Base-by-base conservation (phyloP, 257 asterid species). In the Salvia splendens region DNA sequence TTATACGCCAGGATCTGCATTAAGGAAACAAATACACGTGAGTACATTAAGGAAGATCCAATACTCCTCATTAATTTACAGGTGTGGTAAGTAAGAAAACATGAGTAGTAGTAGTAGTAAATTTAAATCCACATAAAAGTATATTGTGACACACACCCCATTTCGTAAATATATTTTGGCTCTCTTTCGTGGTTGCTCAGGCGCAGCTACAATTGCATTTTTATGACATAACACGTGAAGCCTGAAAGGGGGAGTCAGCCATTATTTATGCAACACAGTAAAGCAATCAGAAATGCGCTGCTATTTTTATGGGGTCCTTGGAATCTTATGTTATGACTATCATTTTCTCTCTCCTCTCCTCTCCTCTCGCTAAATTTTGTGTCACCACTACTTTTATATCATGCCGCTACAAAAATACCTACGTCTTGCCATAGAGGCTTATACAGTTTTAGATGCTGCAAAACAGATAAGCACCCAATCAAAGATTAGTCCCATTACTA, bases 211-310 rank as follows among this genome's bases (percentile, higher is more conserved):
- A 73, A 67, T 24, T 24, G 30, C 80, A 77, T 14, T 61, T 45
- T 71, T 68, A 77, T 76, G 84, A 80, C 85, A 84, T 48, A 81
- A 77, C 97, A 87, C 90, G 97, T 90, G 97, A 90, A 67, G 69
- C 67, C 86, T 86, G 80, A 87, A 81, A 79, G 78, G 4, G 16
- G 9, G 67, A 64, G 86, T 81, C 95, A 83, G 87, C 78, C 63
- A 73, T 78, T 68, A 78, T 80, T 80, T 78, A 81, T 79, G 82
- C 82, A 75, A 77, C 30, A 24, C 30, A 24, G 30, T 24, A 24
- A 24, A 24, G 30, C 30, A 24, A 24, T 24, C 75, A 72, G 68
- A 65, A 70, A 71, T 24, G 72, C 72, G 64, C 41, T 20, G 14
- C 73, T 53, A 24, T 65, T 41, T 69, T 61, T 36, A 50, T 24